A percentile compares a stretch with the other conserved stretches of the same genome.
Conservation (phyloP, 768 basidiomycete species). For the Lactifluus hygrophoroides region DNA sequence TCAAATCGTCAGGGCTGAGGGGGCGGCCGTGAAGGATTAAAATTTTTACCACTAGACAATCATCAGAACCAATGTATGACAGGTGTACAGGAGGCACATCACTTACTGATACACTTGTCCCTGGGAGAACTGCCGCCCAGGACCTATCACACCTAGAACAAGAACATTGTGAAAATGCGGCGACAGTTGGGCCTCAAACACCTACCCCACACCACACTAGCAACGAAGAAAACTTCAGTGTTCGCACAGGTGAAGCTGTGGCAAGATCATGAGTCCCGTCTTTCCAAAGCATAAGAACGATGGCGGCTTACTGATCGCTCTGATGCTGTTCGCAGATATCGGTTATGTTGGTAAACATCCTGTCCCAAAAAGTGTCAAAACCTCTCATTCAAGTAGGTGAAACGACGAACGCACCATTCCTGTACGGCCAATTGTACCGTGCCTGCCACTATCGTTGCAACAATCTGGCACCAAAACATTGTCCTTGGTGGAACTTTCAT, state of each 20-base stretch:
- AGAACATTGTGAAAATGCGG: background rate
- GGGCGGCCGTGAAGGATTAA: slow-evolving; percentile 21
- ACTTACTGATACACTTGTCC: slow-evolving; percentile 51
- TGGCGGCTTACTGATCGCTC: slow-evolving; percentile 28
- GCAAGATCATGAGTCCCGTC: background rate
- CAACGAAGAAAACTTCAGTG: slow-evolving; percentile 20
- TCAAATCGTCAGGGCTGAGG: slow-evolving; percentile 23
- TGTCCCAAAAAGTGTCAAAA: background rate
- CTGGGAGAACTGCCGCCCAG: slow-evolving; percentile 44
- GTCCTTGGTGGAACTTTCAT: slow-evolving; percentile 47
- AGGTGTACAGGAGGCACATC: slow-evolving; percentile 17
- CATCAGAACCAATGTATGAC: slow-evolving; percentile 19
- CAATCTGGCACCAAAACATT: slow-evolving; percentile 39
- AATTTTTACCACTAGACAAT: slow-evolving; percentile 1
- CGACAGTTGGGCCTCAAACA: background rate
- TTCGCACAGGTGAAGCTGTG: slow-evolving; percentile 17
- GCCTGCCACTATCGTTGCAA: slow-evolving; percentile 48
- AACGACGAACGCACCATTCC: slow-evolving; percentile 29
- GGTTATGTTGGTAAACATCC: slow-evolving; percentile 58
- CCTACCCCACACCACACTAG: slow-evolving; percentile 21
- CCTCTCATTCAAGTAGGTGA: background rate
- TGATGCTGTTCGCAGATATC: slow-evolving; percentile 49
- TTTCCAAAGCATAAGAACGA: background rate
- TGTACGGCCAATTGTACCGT: slow-evolving; percentile 62
- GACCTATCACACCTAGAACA: slow-evolving; percentile 54